Evolutionary conservation across 768 basidiomycete genomes (phyloP).

Genomic region (Leucosporidium creatinivorum): DNA sequence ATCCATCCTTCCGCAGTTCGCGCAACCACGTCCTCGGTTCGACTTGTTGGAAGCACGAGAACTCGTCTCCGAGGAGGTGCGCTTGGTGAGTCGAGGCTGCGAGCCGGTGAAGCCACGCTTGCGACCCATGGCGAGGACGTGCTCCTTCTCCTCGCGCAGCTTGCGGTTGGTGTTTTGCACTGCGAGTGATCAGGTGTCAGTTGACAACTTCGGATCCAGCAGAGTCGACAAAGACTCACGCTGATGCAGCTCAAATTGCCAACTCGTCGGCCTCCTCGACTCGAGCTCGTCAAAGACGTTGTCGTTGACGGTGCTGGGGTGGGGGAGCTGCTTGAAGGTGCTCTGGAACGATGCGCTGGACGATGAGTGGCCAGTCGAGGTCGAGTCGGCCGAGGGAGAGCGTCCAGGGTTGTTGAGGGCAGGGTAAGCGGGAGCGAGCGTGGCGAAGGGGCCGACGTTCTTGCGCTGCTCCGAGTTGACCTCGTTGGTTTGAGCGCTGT

Average conservation of each 20-base stretch:
- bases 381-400: slow-evolving; percentile 10
- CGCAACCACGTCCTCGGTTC: slow-evolving; percentile 21
- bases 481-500: slow-evolving; percentile 30
- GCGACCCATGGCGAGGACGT: slow-evolving; percentile 14
- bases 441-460: slow-evolving; percentile 6
- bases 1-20: slow-evolving; percentile 77
- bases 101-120: slow-evolving; percentile 4
- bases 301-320: slow-evolving; percentile 34
- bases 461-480: slow-evolving; percentile 28
- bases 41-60: too few relatives aligned
- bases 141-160: slow-evolving; percentile 30
- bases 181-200: background rate
- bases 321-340: slow-evolving; percentile 30
- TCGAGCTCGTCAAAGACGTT: slow-evolving; percentile 74
- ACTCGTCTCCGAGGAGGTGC: background rate
- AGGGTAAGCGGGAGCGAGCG: slow-evolving; percentile 22
- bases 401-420: slow-evolving; percentile 6
- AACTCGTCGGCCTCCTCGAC: slow-evolving; percentile 61
- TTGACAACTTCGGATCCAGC: too few relatives aligned
- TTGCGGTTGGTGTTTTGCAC: slow-evolving; percentile 31
- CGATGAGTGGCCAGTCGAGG: slow-evolving; percentile 1
- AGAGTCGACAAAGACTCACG: slow-evolving; percentile 4
- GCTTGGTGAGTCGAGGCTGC: background rate
- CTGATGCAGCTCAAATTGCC: slow-evolving; percentile 56
- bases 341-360: slow-evolving; percentile 19